Evolutionary conservation across 306 rosid genomes (phyloP).

Genomic region (Trichosanthes cucumerina): DNA sequence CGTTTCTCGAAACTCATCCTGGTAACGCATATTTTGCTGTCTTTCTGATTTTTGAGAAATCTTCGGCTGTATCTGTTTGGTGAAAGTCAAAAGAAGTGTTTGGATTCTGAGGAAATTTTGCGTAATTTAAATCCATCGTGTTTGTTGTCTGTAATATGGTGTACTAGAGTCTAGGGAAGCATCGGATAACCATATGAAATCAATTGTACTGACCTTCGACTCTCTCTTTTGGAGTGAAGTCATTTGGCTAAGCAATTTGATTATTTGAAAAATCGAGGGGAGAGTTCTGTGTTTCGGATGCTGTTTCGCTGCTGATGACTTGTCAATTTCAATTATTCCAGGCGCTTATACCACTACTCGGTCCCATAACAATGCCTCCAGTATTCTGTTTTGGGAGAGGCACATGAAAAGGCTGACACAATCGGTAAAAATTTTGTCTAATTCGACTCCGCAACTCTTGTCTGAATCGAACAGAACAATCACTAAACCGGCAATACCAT

Average conservation of each 20-base stretch:
- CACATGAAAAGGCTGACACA: conserved; percentile 61
- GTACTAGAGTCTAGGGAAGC: not conserved
- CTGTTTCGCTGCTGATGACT: conserved; percentile 5
- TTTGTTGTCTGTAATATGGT: not conserved
- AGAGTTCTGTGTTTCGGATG: not conserved
- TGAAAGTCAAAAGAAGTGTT: not conserved
- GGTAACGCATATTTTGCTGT: conserved; percentile 23
- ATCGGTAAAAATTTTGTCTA: conserved; percentile 42
- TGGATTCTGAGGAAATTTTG: not conserved
- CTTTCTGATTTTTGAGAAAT: not conserved
- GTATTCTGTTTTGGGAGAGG: conserved; percentile 70
- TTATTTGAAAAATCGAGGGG: not conserved
- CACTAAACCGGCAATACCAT: conserved; percentile 12
- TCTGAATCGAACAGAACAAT: conserved; percentile 22
- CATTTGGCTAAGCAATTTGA: not conserved
- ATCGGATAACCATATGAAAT: not conserved
- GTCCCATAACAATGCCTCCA: conserved; percentile 55
- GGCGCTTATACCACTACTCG: conserved; percentile 95
- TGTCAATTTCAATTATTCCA: conserved; percentile 12
- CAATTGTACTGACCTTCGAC: not conserved
- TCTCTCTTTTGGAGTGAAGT: not conserved
- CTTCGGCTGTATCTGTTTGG: not conserved
- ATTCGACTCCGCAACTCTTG: conserved; percentile 42
- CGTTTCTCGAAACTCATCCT: conserved; percentile 57
- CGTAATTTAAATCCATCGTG: not conserved